These are phyloP conservation scores for Dalechampia spathulata DNA, from an alignment of 441 rosid species.

Conservation along the genomic window DNA sequence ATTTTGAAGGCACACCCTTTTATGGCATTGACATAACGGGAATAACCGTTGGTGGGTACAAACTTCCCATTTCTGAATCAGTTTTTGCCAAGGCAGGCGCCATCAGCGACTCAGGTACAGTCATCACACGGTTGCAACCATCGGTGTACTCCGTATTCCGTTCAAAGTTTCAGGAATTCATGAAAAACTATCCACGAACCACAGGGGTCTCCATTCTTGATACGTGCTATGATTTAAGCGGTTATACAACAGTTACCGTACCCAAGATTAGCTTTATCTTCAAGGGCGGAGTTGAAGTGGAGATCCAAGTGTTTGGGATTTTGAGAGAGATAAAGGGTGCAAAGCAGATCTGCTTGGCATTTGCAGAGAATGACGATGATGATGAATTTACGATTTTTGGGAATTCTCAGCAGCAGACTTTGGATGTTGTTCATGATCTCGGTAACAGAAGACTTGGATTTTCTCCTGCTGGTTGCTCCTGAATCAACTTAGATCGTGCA, in stretches of 20 bases:
- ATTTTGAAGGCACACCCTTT: slow-evolving; percentile 2
- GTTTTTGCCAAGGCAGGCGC: slow-evolving; percentile 44
- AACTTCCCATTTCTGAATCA: slow-evolving; percentile 34
- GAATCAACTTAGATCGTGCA: too few relatives aligned
- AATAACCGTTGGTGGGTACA: slow-evolving; percentile 30
- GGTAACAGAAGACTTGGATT: slow-evolving; percentile 6
- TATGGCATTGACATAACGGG: slow-evolving; percentile 42
- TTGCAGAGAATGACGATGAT: slow-evolving; percentile 6
- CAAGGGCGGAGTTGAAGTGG: slow-evolving; percentile 8
- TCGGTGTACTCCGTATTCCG: slow-evolving; percentile 37
- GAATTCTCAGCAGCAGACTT: slow-evolving; percentile 6
- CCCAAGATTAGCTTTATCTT: slow-evolving; percentile 6
- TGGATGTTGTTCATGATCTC: slow-evolving; percentile 15
- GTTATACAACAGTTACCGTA: neutral
- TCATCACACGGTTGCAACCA: slow-evolving; percentile 36
- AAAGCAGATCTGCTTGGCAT: slow-evolving; percentile 10
- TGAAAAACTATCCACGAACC: neutral
- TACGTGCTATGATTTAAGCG: slow-evolving; percentile 13
- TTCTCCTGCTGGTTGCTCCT: slow-evolving; percentile 9
- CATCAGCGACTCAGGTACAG: slow-evolving; percentile 55
- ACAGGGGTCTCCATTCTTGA: neutral
- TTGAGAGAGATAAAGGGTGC: neutral
- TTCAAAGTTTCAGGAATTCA: slow-evolving; percentile 23
- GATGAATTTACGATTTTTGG: slow-evolving; percentile 3
- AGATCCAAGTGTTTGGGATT: neutral